Base-by-base conservation (phyloP, 306 rosid genomes). In the Cucurbita pepo region DNA sequence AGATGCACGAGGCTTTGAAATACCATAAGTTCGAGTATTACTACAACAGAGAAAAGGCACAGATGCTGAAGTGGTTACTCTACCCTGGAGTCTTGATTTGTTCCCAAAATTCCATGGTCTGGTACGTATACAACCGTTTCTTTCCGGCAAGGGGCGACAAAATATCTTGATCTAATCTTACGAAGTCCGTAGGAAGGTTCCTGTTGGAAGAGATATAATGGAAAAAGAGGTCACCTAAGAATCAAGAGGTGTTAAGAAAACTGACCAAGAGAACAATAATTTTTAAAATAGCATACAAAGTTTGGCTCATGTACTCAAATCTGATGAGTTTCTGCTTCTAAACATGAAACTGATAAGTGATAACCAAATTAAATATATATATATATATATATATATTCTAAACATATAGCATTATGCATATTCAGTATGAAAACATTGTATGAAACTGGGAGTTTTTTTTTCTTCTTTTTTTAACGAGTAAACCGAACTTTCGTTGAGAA, bases 1-100 rank as follows among this genome's bases (percentile, higher is more conserved):
- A 75, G 22, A 69, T 73, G 75, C 65, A 76, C 11, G 41, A 4
- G 16, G 74, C 65, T 14, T 9, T 41, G 59, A 30, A 30, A 71
- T 70, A 30, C 75, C 72, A 73, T 76, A 40, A 25, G 13, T 57
- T 2, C 72, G 22, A 77, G 56, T 53, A 14, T 37, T 56, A 62
- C 57, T 5, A 4, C 66, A 6, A 71, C 62, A 65, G 30, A 64
- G 47, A 25, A 8, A 59, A 52, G 51, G 34, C 13, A 55, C 12
- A 4, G 55, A 65, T 57, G 69, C 44, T 22, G 13, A 15, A 76
- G 10, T 59, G 4, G 37, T 34, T 16, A 54, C 74, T 61, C 78
- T 80, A 91, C 99, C 96, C 99, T 45, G 99, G 99, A 77, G 99
- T 91, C 80, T 94, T 94, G 66, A 94, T 94, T 78, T 94, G 99